phyloP scores from a whole-genome alignment of 805 yeast genomes.

The Wickerhamomyces xylosicus region DNA sequence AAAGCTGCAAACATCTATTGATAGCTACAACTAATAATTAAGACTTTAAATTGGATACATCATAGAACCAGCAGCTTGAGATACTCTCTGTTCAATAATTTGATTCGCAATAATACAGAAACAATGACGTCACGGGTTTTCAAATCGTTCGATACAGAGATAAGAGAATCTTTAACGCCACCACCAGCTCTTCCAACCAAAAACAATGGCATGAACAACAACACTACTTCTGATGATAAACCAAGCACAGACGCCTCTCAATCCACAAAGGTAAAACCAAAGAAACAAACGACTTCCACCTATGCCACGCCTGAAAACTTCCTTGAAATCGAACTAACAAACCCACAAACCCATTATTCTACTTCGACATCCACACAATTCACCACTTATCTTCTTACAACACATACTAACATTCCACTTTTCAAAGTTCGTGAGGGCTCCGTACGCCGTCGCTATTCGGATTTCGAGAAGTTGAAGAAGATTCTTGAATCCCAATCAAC shows the following conservation, averaged over 20 bases:
- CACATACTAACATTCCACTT: slow-evolving; percentile 87
- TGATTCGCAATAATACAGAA: not conserved
- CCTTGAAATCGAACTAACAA: slow-evolving; percentile 77
- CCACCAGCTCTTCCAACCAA: not conserved
- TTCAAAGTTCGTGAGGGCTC: slow-evolving; percentile 53
- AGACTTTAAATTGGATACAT: no score
- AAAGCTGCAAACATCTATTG: no score
- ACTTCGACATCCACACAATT: slow-evolving; percentile 56
- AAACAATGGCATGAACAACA: not conserved
- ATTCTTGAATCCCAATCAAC: slow-evolving; percentile 67
- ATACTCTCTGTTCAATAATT: no score
- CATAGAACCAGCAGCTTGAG: no score
- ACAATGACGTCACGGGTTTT: slow-evolving; percentile 9
- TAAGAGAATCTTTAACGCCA: slow-evolving; percentile 12
- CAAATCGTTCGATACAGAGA: slow-evolving; percentile 21
- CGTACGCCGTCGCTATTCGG: slow-evolving; percentile 83
- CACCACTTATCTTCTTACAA: slow-evolving; percentile 86
- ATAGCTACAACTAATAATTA: no score
- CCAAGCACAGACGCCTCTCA: no score
- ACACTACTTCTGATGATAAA: no score
- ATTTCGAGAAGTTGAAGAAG: slow-evolving; percentile 73
- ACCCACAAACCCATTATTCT: slow-evolving; percentile 70
- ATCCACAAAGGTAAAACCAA: slow-evolving; percentile 1
- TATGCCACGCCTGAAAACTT: slow-evolving; percentile 95
- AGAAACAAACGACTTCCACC: slow-evolving; percentile 39